Evolutionary conservation across 2,329 filamentous ascomycete species (phyloP), one percentile per base, ranked within the genome.

Genomic region (Mycogone perniciosa): DNA sequence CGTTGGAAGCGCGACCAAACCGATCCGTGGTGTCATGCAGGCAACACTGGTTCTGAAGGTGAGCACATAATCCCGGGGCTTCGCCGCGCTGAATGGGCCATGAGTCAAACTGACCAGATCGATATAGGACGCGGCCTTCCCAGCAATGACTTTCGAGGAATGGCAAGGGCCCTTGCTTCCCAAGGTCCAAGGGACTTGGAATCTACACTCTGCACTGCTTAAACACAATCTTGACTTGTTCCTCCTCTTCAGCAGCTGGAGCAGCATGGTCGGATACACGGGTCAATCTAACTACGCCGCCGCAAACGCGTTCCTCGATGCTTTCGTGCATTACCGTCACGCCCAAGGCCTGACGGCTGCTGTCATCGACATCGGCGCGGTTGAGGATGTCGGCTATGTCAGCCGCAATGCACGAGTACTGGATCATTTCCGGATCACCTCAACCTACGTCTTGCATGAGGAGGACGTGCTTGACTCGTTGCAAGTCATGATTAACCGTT

Each of bases 1-100:
- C 3, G 51, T 65, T 1, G 44, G 43, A 4, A 45, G 30, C n/a
- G 52, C 54, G 35, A 30, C 57, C 13, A 34, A 56, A 52, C 67
- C 70, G 4, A 62, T 74, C 13, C 59, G 63, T 11, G 71, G 71
- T 43, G 60, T 73, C n/a, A 58, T 75, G 6, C 71, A 74, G 44
- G 57, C 61, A 8, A 64, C 71, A 7, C 71, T 74, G 69, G 67
- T 72, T 3, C 58, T 63, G n/a, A 56, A 62, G 10, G 64, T 51
- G 31, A 29, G 48, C n/a, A n/a, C 20, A 27, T 34, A 5, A 4
- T 42, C 40, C 6, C 4, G 7, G 11, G 3, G 20, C 20, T 20
- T 20, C 40, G n/a, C 40, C 10, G 6, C 9, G 10, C 7, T 30
- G 20, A 27, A 30, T 11, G 11, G 20, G 20, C 20, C 20, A 20